Conservation (phyloP, 2,329 filamentous ascomycete genomes). For the Fusarium pseudonygamai region DNA sequence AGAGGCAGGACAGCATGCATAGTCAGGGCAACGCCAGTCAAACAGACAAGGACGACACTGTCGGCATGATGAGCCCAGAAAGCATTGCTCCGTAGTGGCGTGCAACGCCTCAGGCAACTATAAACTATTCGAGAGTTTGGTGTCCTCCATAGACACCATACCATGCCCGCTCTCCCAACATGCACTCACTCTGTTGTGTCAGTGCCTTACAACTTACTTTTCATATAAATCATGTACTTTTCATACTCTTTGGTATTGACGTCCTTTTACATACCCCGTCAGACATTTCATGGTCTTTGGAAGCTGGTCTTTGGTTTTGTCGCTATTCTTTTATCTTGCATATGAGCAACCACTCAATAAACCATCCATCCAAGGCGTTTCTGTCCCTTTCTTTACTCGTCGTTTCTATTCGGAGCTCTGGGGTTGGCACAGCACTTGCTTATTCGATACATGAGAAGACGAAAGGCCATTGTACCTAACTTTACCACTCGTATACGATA, state of each 20-base stretch:
- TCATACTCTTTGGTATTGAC: conserved; percentile 20
- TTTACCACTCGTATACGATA: background rate
- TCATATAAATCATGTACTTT: conserved; percentile 36
- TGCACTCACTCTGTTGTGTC: background rate
- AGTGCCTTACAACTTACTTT: conserved; percentile 10
- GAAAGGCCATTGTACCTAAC: background rate
- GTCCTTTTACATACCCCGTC: conserved; percentile 28
- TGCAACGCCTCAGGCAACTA: conserved; percentile 26
- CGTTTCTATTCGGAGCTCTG: conserved; percentile 8
- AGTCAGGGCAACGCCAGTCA: conserved; percentile 68
- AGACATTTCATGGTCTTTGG: conserved; percentile 1
- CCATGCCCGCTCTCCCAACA: background rate
- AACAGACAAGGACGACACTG: conserved; percentile 72
- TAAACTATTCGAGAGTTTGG: background rate
- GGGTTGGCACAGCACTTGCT: conserved; percentile 2
- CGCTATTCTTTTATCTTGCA: conserved; percentile 8
- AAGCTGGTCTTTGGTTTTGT: conserved; percentile 31
- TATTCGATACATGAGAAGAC: conserved; percentile 9
- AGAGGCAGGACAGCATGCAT: conserved; percentile 66
- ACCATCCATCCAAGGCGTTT: conserved; percentile 26
- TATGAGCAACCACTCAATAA: conserved; percentile 8
- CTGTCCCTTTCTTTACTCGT: conserved; percentile 19
- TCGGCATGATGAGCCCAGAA: conserved; percentile 86
- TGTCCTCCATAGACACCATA: background rate
- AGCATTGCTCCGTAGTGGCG: conserved; percentile 67